A percentile compares a stretch with the other conserved stretches of the same genome.
These are phyloP conservation scores for Akebia trifoliata DNA, from an alignment of 164 flowering plant species.

Conservation along the genomic window DNA sequence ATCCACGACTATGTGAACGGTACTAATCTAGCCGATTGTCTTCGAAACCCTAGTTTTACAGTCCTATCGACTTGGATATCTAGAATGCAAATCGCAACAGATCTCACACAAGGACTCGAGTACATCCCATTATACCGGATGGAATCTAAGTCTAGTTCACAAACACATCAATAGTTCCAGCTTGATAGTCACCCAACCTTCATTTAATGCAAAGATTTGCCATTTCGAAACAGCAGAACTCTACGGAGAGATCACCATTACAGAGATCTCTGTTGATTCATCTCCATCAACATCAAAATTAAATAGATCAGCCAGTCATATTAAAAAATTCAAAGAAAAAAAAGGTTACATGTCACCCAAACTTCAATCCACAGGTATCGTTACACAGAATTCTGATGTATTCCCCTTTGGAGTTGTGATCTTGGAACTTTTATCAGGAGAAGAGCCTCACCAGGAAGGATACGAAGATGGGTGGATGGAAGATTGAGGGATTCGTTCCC, in stretches of 20 bases:
- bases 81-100: conserved; percentile 74
- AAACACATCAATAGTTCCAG: conserved; percentile 63
- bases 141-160: conserved; percentile 39
- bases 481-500: conserved; percentile 78
- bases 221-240: conserved; percentile 78
- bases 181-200: conserved; percentile 58
- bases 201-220: conserved; percentile 57
- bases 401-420: conserved; percentile 76
- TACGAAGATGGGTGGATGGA: conserved; percentile 66
- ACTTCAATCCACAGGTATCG: conserved; percentile 34
- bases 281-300: too few relatives aligned
- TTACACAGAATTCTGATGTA: conserved; percentile 51
- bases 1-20: conserved; percentile 69
- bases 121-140: conserved; percentile 58
- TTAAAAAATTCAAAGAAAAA: conserved; percentile 48
- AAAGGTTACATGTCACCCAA: conserved; percentile 87
- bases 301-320: conserved; percentile 22
- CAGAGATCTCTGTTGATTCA: not conserved
- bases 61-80: conserved; percentile 67
- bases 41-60: conserved; percentile 66
- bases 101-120: conserved; percentile 76
- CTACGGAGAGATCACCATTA: conserved; percentile 62
- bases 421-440: conserved; percentile 63
- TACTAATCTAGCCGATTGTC: conserved; percentile 46
- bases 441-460: conserved; percentile 41